Evolutionary conservation across 2,329 filamentous ascomycete genomes (phyloP), one percentile per base, ranked within the genome.

Genomic region (Penicillium sclerotigenum): DNA sequence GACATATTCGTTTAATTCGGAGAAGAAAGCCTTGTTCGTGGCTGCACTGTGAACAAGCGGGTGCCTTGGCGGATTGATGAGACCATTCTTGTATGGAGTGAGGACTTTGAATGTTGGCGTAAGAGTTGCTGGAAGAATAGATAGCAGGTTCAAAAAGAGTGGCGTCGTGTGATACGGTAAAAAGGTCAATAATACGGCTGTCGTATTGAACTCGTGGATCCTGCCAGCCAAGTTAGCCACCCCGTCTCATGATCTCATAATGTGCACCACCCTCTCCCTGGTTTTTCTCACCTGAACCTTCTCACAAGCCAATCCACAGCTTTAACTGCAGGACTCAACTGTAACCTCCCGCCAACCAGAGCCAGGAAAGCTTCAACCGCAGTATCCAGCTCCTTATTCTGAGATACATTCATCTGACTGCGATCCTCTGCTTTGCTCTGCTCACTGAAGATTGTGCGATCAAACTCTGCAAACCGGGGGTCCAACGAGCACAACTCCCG

Each of bases 301-400:
- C 94, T 82, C 52, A 99, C 83, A 45, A 99, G 82, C 94, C 94
- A 99, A 78, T 99, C 95, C 36, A 97, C 81, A 16, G 92, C 87
- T 75, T 95, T 96, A 52, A 96, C 84, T 0, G 90, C 91, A 38
- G 94, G 93, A 77, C 88, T 91, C 31, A 99, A 80, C 60, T 93
- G 81, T 62, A 99, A 72, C 38, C 88, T 84, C 26, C 87, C 85
- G 22, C 90, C 88, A 11, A 89, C 86, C 14, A 97, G 80, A 31
- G 87, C 88, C 63, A 99, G 79, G 70, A 97, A 99, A 14, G 85
- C 83, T 65, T 95, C 89, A 54, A 97, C 77, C 54, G 87, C 87
- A 47, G 79, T 80, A 73, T 97, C 85, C 54, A 99, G 79, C 69
- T 91, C 88, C 63, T 84, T 81, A 76, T 97, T 97, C 72, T 97